These are phyloP conservation scores for Alloteropsis semialata DNA, from an alignment of 176 grass and related monocot species.

Conservation along the genomic window DNA sequence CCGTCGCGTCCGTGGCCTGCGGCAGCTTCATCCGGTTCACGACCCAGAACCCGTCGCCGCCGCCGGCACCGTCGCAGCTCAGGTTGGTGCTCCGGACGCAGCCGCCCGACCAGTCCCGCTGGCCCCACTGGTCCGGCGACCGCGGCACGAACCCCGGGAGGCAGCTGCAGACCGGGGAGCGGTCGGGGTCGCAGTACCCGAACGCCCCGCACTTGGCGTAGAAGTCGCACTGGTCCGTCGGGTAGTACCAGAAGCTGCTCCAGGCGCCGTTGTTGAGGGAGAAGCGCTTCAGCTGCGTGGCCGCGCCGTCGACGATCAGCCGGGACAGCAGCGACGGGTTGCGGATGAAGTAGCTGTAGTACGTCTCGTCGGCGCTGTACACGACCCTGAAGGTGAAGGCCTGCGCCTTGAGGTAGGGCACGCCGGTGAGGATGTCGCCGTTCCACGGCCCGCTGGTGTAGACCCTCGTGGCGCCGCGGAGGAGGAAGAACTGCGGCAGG, in stretches of 20 bases:
- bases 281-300: slow-evolving; percentile 19
- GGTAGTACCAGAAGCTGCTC: slow-evolving; percentile 48
- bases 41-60: slow-evolving; percentile 39
- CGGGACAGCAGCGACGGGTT: slow-evolving; percentile 9
- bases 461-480: neutral
- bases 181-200: slow-evolving; percentile 37
- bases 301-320: neutral
- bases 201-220: slow-evolving; percentile 48
- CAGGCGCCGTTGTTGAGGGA: slow-evolving; percentile 3
- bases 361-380: slow-evolving; percentile 22
- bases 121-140: slow-evolving; percentile 26
- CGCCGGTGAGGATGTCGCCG: slow-evolving; percentile 38
- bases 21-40: slow-evolving; percentile 58
- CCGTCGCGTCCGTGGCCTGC: slow-evolving; percentile 34
- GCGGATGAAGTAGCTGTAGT: slow-evolving; percentile 39
- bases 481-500: slow-evolving; percentile 49
- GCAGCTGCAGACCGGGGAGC: slow-evolving; percentile 30
- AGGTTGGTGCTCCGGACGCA: slow-evolving; percentile 43
- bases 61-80: slow-evolving; percentile 36
- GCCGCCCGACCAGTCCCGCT: slow-evolving; percentile 23
- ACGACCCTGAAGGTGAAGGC: slow-evolving; percentile 29
- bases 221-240: slow-evolving; percentile 47
- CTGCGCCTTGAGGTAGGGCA: slow-evolving; percentile 27
- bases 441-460: slow-evolving; percentile 61
- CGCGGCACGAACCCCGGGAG: slow-evolving; percentile 48